A percentile compares a stretch with the other conserved stretches of the same genome.
Evolutionary conservation across 352 stramenopile genomes (phyloP).

Genomic region (Phytopythium kandeliae): DNA sequence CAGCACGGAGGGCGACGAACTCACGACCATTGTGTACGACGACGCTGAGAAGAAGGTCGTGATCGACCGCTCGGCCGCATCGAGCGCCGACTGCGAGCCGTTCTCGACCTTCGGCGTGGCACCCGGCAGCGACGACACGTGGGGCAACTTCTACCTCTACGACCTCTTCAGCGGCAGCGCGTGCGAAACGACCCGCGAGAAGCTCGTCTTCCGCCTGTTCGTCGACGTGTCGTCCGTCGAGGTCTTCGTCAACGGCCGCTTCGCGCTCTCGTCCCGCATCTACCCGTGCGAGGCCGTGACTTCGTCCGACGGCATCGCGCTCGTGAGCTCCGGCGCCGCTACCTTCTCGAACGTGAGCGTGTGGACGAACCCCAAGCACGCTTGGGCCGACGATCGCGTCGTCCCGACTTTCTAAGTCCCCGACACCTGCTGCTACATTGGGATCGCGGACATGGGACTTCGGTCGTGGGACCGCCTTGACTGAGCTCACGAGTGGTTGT

Average conservation of each 20-base stretch:
- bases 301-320: slow-evolving; percentile 48
- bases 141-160: slow-evolving; percentile 60
- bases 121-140: slow-evolving; percentile 25
- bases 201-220: slow-evolving; percentile 52
- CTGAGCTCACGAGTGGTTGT: too few relatives aligned
- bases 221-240: slow-evolving; percentile 67
- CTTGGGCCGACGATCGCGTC: slow-evolving; percentile 40
- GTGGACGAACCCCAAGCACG: slow-evolving; percentile 59
- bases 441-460: too few relatives aligned
- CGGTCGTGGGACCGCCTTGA: too few relatives aligned
- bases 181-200: slow-evolving; percentile 37
- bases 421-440: too few relatives aligned
- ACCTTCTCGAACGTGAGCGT: slow-evolving; percentile 62
- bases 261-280: slow-evolving; percentile 53
- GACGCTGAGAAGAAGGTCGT: slow-evolving; percentile 50
- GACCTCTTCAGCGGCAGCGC: slow-evolving; percentile 28
- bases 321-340: slow-evolving; percentile 30
- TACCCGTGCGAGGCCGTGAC: slow-evolving; percentile 51
- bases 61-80: slow-evolving; percentile 49
- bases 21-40: slow-evolving; percentile 60
- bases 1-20: slow-evolving; percentile 35
- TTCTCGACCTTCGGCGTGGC: slow-evolving; percentile 29
- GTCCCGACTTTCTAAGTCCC: slow-evolving; percentile 7
- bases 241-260: slow-evolving; percentile 69
- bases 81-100: slow-evolving; percentile 33